Percentiles rank a stretch among this genome's conserved stretches.
Evolutionary conservation across 805 yeast species (phyloP).

Genomic region (Pichia thaimueangensis): DNA sequence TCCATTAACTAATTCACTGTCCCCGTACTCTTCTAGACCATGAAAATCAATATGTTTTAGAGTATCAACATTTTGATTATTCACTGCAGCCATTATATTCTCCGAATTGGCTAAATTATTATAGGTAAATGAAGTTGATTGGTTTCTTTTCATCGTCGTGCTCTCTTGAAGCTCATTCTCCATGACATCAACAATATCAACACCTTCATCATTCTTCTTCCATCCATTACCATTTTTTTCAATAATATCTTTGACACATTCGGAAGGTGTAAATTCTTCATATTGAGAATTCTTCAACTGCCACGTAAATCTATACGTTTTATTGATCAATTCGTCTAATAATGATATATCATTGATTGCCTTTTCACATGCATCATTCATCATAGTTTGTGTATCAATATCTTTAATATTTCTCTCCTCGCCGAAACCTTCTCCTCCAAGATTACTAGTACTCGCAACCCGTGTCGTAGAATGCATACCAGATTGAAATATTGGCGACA

Average conservation of each 20-base stretch:
- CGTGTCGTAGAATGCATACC: too few species aligned
- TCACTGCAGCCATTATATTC: too few species aligned
- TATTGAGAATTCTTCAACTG: slow-evolving; percentile 21
- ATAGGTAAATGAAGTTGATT: neutral
- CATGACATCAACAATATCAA: slow-evolving; percentile 33
- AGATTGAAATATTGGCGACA: too few species aligned
- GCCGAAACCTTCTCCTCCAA: too few species aligned
- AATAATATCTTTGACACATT: slow-evolving; percentile 69
- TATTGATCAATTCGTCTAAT: slow-evolving; percentile 22
- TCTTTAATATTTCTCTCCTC: neutral
- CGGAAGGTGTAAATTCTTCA: slow-evolving; percentile 55
- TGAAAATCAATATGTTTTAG: neutral
- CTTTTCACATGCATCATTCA: slow-evolving; percentile 12
- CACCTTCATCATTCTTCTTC: slow-evolving; percentile 44
- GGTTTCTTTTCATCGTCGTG: neutral
- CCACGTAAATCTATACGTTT: slow-evolving; percentile 30
- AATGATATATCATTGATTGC: slow-evolving; percentile 9
- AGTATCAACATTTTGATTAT: neutral
- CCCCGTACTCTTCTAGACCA: neutral
- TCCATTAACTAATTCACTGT: slow-evolving; percentile 8
- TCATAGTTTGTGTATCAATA: slow-evolving; percentile 8
- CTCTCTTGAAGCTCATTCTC: slow-evolving; percentile 17
- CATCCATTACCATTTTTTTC: slow-evolving; percentile 61
- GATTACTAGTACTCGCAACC: too few species aligned
- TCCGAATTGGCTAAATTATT: too few species aligned